phyloP scores from a whole-genome alignment of 2,329 filamentous ascomycete species.

The Ramularia endophylla region DNA sequence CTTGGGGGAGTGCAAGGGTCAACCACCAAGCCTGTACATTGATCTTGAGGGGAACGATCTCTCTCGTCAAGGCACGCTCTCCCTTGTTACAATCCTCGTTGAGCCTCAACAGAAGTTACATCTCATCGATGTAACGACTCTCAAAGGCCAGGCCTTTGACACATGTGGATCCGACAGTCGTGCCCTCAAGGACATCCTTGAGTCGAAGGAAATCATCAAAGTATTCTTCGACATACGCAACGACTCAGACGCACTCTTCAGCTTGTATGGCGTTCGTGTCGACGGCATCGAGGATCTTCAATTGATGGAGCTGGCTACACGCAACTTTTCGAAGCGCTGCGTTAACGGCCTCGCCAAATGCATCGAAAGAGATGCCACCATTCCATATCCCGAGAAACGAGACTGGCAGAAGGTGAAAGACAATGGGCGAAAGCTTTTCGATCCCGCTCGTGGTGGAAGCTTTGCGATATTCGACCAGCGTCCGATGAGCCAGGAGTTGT shows the following conservation, averaged over 20 bases:
- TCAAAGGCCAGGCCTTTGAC: conserved; percentile 38
- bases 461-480: conserved; percentile 45
- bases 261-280: conserved; percentile 40
- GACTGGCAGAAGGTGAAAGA: conserved; percentile 34
- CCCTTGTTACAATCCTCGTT: conserved; percentile 39
- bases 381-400: conserved; percentile 7
- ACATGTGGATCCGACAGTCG: conserved; percentile 21
- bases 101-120: conserved; percentile 30
- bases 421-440: conserved; percentile 35
- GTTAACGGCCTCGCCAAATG: conserved; percentile 37
- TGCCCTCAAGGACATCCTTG: conserved; percentile 38
- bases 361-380: conserved; percentile 26
- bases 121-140: conserved; percentile 42
- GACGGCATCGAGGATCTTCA: conserved; percentile 49
- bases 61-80: conserved; percentile 38
- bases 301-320: conserved; percentile 47
- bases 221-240: conserved; percentile 55
- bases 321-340: conserved; percentile 17
- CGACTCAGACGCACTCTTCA: conserved; percentile 51
- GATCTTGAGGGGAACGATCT: conserved; percentile 47
- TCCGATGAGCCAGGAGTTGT: conserved; percentile 37
- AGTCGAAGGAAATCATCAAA: conserved; percentile 41
- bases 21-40: conserved; percentile 35
- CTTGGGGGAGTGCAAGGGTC: not conserved
- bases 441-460: conserved; percentile 37